Percentiles rank a stretch among this genome's conserved stretches.
Conservation (phyloP, 148 eudicot species). For the Gaultheria prostrata region DNA sequence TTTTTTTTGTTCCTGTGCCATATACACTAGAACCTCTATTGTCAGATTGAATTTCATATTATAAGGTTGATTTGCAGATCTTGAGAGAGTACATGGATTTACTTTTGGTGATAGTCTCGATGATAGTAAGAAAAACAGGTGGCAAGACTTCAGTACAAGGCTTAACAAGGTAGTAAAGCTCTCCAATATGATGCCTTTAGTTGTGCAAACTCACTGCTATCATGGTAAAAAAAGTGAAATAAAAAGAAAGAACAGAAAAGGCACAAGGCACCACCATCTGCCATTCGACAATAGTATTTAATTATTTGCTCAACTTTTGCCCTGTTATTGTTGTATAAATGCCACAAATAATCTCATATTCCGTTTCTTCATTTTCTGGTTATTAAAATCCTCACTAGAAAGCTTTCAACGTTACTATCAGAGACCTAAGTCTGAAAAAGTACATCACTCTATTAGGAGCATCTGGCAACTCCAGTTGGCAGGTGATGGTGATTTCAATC, state of each 20-base stretch:
- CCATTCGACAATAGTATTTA: neutral
- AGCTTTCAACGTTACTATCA: neutral
- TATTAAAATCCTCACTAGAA: neutral
- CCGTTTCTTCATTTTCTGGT: neutral
- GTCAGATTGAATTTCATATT: neutral
- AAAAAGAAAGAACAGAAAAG: too few relatives aligned
- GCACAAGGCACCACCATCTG: neutral
- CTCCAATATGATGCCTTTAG: neutral
- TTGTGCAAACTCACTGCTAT: neutral
- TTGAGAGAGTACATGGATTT: constrained; percentile 90
- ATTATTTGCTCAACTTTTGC: neutral
- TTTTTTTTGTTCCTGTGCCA: neutral
- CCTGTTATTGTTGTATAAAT: neutral
- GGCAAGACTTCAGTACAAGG: constrained; percentile 72
- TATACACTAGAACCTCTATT: neutral
- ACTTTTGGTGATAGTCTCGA: constrained; percentile 94
- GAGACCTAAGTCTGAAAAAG: neutral
- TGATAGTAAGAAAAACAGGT: constrained; percentile 60
- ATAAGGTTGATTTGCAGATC: constrained; percentile 47
- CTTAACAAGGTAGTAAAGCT: constrained; percentile 52
- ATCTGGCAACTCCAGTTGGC: neutral
- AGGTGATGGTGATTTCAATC: neutral
- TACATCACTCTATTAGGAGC: neutral
- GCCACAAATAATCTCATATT: neutral
- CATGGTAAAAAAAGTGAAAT: neutral